Percentiles rank a stretch among this genome's conserved stretches.
These are phyloP conservation scores for Blastomyces emzantsi DNA, from an alignment of 2,329 filamentous ascomycete species.

Conservation along the genomic window DNA sequence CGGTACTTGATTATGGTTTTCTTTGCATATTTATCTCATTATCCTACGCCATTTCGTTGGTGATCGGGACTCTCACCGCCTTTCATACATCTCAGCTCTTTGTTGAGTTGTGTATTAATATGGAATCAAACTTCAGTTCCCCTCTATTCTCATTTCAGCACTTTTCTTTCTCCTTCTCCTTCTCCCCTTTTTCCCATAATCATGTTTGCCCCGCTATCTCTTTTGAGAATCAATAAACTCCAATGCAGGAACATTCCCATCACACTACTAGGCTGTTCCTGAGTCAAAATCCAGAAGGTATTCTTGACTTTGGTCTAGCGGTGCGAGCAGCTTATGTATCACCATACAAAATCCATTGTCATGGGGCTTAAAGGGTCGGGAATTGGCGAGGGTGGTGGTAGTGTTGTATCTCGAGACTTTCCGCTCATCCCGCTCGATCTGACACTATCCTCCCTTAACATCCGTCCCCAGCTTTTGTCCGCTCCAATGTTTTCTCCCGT, in stretches of 20 bases:
- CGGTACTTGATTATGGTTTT: neutral
- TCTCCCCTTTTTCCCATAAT: neutral
- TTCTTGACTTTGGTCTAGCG: neutral
- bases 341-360: neutral
- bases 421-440: neutral
- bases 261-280: neutral
- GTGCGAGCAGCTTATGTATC: neutral
- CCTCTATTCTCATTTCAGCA: neutral
- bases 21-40: neutral
- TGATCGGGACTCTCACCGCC: neutral
- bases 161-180: neutral
- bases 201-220: neutral
- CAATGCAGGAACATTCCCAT: neutral
- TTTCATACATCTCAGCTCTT: neutral
- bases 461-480: neutral
- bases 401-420: neutral
- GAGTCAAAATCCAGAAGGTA: neutral
- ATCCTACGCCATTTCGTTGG: neutral
- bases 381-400: neutral
- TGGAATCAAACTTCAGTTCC: neutral
- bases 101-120: neutral
- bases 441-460: neutral
- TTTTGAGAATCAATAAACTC: neutral
- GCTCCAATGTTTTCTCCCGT: neutral
- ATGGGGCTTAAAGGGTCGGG: neutral